phyloP scores from a whole-genome alignment of 345 rosid genomes.

The Passiflora organensis region DNA sequence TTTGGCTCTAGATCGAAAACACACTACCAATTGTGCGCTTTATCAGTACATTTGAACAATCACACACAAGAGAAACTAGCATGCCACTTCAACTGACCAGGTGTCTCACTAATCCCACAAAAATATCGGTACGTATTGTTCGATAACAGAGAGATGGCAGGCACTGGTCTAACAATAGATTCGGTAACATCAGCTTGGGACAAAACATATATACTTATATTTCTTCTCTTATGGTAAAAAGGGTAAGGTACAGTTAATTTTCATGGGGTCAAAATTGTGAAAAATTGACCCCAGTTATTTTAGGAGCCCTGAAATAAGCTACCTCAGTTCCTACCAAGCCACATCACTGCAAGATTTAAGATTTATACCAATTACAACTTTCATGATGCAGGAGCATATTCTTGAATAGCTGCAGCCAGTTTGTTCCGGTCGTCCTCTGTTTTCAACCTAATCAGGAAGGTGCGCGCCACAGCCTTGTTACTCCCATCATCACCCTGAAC shows the following conservation, averaged over 20 bases:
- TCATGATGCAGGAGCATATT: conserved; percentile 68
- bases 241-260: conserved; percentile 17
- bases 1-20: too few species aligned
- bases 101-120: too few species aligned
- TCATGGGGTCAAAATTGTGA: conserved; percentile 3
- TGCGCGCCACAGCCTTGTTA: conserved; percentile 47
- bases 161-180: too few species aligned
- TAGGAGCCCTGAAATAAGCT: conserved; percentile 11
- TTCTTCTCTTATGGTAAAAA: conserved; percentile 22
- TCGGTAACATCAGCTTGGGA: background rate
- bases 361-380: conserved; percentile 4
- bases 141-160: too few species aligned
- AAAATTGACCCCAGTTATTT: conserved; percentile 20
- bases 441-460: conserved; percentile 74
- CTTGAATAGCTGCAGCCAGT: conserved; percentile 70
- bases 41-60: too few species aligned
- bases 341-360: conserved; percentile 19
- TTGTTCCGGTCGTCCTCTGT: conserved; percentile 70
- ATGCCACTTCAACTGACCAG: too few species aligned
- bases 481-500: conserved; percentile 59
- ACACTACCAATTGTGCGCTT: too few species aligned
- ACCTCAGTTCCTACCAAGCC: conserved; percentile 10
- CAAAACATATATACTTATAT: background rate
- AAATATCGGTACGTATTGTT: too few species aligned
- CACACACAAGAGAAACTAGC: too few species aligned